Evolutionary conservation across 495 filamentous ascomycete species (phyloP).

Genomic region (Xanthoparmelia taractica): DNA sequence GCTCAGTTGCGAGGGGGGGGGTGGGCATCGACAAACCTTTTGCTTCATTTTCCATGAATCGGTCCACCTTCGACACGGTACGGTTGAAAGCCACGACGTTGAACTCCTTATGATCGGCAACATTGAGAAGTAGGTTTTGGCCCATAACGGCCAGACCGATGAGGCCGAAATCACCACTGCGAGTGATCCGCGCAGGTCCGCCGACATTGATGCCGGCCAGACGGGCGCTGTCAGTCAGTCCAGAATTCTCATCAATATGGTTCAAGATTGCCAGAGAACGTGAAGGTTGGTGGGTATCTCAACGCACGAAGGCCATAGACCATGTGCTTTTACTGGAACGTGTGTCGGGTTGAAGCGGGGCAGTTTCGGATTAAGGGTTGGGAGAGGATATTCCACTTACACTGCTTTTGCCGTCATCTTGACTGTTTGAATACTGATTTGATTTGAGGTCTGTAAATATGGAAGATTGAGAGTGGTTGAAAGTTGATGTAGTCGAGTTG

Average conservation of each 20-base stretch:
- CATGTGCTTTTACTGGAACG: background rate
- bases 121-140: constrained; percentile 98
- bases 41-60: constrained; percentile 87
- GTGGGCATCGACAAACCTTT: constrained; percentile 52
- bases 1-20: constrained; percentile 17
- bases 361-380: constrained; percentile 6
- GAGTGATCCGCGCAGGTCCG: constrained; percentile 47
- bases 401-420: constrained; percentile 49
- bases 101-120: constrained; percentile 82
- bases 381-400: constrained; percentile 40
- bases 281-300: background rate
- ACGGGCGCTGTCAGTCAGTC: constrained; percentile 71
- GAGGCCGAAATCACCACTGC: constrained; percentile 86
- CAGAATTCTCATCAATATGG: constrained; percentile 40
- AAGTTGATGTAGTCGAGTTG: constrained; percentile 8
- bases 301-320: background rate
- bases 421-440: constrained; percentile 1
- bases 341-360: constrained; percentile 15
- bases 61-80: constrained; percentile 94
- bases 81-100: constrained; percentile 96
- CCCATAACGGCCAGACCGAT: constrained; percentile 99
- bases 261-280: background rate
- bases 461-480: constrained; percentile 10
- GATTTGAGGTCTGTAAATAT: constrained; percentile 9
- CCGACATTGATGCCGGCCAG: constrained; percentile 78